Conservation (phyloP, 2,329 filamentous ascomycete species). For the Teratosphaeria nubilosa region DNA sequence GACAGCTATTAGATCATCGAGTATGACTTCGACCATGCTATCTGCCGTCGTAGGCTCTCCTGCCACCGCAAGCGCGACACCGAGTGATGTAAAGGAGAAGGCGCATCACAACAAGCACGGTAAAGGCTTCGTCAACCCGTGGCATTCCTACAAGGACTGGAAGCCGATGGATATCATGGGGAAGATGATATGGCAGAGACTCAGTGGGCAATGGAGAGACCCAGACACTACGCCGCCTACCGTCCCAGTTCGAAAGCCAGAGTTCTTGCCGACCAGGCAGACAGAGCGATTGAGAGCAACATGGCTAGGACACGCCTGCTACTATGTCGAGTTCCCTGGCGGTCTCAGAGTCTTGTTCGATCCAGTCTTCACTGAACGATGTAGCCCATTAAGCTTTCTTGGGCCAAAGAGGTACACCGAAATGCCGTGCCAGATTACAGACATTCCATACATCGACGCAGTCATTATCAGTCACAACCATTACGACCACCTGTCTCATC, state of each 20-base stretch:
- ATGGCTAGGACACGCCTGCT: conserved; percentile 93
- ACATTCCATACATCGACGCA: conserved; percentile 66
- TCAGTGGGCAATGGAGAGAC: conserved; percentile 38
- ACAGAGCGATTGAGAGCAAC: conserved; percentile 64
- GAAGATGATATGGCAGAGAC: conserved; percentile 33
- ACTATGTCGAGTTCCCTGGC: conserved; percentile 78
- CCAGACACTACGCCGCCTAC: conserved; percentile 57
- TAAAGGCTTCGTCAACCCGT: conserved; percentile 48
- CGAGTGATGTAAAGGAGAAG: conserved; percentile 37
- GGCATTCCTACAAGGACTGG: conserved; percentile 42
- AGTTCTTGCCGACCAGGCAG: conserved; percentile 53
- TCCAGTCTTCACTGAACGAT: conserved; percentile 82
- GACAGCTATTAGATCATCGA: not conserved
- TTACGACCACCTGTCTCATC: conserved; percentile 81
- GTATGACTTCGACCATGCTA: conserved; percentile 19
- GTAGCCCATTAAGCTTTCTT: conserved; percentile 61
- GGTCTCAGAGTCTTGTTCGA: conserved; percentile 87
- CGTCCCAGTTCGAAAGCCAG: conserved; percentile 55
- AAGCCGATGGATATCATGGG: conserved; percentile 24
- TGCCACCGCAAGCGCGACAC: conserved; percentile 27
- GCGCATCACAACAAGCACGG: conserved; percentile 43
- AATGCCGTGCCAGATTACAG: conserved; percentile 63
- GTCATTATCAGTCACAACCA: conserved; percentile 79
- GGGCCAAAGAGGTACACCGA: conserved; percentile 71
- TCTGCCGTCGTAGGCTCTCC: conserved; percentile 34